Percentiles rank a stretch among this genome's conserved stretches.
These are phyloP conservation scores for Scutellaria baicalensis DNA, from an alignment of 257 asterid genomes.

Conservation along the genomic window DNA sequence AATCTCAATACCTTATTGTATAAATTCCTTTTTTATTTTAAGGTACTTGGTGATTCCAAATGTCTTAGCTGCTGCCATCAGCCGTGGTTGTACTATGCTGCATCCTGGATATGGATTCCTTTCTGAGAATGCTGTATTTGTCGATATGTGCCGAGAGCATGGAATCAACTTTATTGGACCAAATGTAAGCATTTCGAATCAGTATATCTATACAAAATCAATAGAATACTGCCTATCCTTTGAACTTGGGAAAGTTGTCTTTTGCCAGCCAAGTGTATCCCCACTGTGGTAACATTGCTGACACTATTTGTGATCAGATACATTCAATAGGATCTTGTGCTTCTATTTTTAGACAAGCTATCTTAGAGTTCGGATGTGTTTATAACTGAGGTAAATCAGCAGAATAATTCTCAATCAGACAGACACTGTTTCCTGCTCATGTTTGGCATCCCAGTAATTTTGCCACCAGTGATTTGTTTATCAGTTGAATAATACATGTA, in stretches of 20 bases:
- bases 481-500: neutral
- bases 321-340: neutral
- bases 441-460: neutral
- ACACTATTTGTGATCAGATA: neutral
- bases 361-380: neutral
- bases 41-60: conserved; percentile 83
- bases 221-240: neutral
- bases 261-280: neutral
- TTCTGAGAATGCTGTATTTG: conserved; percentile 93
- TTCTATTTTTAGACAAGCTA: neutral
- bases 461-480: neutral
- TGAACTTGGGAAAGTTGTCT: neutral
- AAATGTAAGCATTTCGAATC: conserved; percentile 39
- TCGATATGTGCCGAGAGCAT: conserved; percentile 90
- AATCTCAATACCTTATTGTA: neutral
- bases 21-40: neutral
- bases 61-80: conserved; percentile 90
- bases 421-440: neutral
- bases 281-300: neutral
- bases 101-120: conserved; percentile 99
- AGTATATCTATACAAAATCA: neutral
- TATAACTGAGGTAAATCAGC: neutral
- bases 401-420: neutral
- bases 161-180: conserved; percentile 96
- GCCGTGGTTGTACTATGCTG: conserved; percentile 91